These are phyloP conservation scores for Blastobotrys chiropterorum DNA, from an alignment of 805 yeast species.

Conservation along the genomic window DNA sequence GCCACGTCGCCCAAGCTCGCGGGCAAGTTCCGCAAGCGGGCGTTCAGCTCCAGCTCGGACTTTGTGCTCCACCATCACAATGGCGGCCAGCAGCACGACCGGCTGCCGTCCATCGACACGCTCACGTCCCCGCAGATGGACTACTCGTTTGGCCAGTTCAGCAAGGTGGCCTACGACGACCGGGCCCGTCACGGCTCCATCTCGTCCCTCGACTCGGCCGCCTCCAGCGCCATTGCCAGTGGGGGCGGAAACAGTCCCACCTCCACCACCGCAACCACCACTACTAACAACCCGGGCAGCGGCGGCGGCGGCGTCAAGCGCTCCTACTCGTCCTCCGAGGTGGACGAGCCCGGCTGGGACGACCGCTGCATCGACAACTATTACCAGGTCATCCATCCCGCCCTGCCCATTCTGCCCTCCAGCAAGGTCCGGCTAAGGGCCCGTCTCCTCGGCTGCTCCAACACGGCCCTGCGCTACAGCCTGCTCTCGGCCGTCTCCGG, in stretches of 20 bases:
- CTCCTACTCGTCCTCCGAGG: slow-evolving; percentile 4
- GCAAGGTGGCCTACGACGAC: not conserved
- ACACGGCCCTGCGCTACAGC: slow-evolving; percentile 24
- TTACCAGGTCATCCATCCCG: slow-evolving; percentile 33
- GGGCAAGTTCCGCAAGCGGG: not conserved
- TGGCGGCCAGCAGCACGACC: slow-evolving; percentile 4
- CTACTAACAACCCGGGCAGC: not conserved
- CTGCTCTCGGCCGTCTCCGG: slow-evolving; percentile 19
- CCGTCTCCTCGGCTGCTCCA: slow-evolving; percentile 24
- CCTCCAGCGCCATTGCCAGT: not conserved
- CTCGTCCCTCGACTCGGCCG: slow-evolving; percentile 1
- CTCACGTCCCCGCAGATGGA: slow-evolving; percentile 6
- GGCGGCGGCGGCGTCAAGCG: not conserved
- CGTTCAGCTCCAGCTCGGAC: not conserved
- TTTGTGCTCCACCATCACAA: slow-evolving; percentile 5
- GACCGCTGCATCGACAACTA: slow-evolving; percentile 32
- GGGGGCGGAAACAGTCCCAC: not conserved
- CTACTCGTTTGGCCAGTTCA: not conserved
- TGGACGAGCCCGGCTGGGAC: slow-evolving; percentile 20
- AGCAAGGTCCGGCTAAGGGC: slow-evolving; percentile 27
- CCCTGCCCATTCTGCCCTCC: slow-evolving; percentile 35
- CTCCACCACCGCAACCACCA: not conserved
- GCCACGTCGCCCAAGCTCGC: not conserved
- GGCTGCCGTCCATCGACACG: slow-evolving; percentile 24
- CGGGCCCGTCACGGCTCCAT: slow-evolving; percentile 2